Base-by-base conservation (phyloP, 75 land plant genomes). In the Picea sitchensis region DNA sequence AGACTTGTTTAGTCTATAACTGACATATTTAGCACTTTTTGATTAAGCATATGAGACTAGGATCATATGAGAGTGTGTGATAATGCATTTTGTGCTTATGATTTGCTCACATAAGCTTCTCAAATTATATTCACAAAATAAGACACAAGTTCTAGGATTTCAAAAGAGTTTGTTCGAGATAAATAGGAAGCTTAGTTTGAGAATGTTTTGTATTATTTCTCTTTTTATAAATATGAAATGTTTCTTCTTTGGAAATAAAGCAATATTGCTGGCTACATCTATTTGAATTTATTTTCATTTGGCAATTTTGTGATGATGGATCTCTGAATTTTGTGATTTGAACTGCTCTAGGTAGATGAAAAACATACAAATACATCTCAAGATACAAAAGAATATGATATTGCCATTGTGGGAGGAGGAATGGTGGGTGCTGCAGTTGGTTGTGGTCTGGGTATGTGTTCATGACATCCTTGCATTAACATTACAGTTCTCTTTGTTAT, bases 401-500 rank as follows among this genome's bases (percentile, higher is more conserved):
- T 96, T 78, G 93, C 96, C 59, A 92, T 96, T 76, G 88, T 94
- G 74, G 99, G 99, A 77, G 99, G 99, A 41, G 99, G 99, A 82
- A 91, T 96, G 99, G 99, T 96, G 82, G 99, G 99, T 71, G 84
- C 95, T 85, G 99, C 99, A 78, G 86, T 96, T 59, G 97, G 94
- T 59, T 92, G 95, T 81, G 90, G 95, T 26, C 80, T 96, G 38
- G 94, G 99, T 96, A 84, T 38, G 86, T 83, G 61, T 38, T 75
- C 20, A 67, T 32, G 44, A 41, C 4, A 41, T 41, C 44, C 44
- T 67, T 23, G 41, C 5, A 32, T 67, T 67, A 32, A 15, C 18
- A 1, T 67, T 67, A 67, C 14, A 14, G 14, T 67, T 34, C 7
- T 13, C 0, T 4, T 67, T 26, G 67, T 14, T 64, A 30, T 64